Evolutionary conservation across 495 filamentous ascomycete genomes (phyloP).

Genomic region (Annulohypoxylon moriforme): DNA sequence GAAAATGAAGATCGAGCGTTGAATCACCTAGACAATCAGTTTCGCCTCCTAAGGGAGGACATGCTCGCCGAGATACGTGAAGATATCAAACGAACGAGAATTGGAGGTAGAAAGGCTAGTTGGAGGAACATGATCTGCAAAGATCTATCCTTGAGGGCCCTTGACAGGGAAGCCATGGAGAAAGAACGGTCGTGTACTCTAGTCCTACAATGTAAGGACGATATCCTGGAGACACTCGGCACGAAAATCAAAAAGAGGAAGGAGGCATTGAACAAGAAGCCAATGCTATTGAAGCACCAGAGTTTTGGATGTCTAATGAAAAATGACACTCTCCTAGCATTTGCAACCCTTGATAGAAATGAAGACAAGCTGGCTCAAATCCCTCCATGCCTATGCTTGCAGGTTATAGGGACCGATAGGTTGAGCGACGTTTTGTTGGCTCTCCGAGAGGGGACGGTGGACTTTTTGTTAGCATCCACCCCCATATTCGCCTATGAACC

Average conservation of each 20-base stretch:
- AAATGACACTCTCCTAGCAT: constrained; percentile 66
- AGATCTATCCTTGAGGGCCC: constrained; percentile 31
- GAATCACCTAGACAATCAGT: constrained; percentile 79
- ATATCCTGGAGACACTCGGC: constrained; percentile 57
- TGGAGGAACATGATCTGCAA: constrained; percentile 46
- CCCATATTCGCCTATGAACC: constrained; percentile 80
- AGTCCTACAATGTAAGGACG: constrained; percentile 56
- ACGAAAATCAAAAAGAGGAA: constrained; percentile 52
- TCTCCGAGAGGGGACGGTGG: constrained; percentile 52
- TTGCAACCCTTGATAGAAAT: constrained; percentile 70
- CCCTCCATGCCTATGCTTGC: constrained; percentile 65
- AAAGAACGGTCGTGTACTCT: constrained; percentile 55
- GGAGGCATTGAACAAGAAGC: constrained; percentile 60
- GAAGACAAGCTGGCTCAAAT: constrained; percentile 59
- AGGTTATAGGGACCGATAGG: constrained; percentile 57
- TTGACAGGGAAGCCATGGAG: constrained; percentile 47
- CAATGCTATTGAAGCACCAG: constrained; percentile 66
- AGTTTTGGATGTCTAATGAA: constrained; percentile 70
- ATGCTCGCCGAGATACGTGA: constrained; percentile 75
- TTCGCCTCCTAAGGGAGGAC: constrained; percentile 80
- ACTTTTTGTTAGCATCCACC: constrained; percentile 70
- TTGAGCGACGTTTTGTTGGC: constrained; percentile 48
- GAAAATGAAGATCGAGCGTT: constrained; percentile 54
- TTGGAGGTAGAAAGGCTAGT: constrained; percentile 53
- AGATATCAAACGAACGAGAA: constrained; percentile 62